Evolutionary conservation across 169 alveolate species (phyloP), one percentile per base, ranked within the genome.

Genomic region (Fabrea salina): DNA sequence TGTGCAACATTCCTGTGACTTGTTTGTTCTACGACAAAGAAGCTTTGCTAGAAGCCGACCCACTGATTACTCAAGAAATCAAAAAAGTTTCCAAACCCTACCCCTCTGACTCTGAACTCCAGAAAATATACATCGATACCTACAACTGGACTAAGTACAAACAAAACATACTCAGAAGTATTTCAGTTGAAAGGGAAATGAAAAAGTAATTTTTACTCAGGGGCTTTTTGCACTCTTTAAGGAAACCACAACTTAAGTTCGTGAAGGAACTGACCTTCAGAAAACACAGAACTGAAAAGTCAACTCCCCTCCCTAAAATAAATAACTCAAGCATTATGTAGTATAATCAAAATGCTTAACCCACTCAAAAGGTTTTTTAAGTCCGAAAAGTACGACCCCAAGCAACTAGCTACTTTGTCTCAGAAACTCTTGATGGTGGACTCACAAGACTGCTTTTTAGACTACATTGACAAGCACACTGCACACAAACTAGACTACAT

Each of bases 391-490:
- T 61, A 61, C 54, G 50, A 35, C 74, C 44, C 44, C 0, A 68
- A 8, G 33, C 54, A 72, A 35, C 22, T 72, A 16, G 53, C 71
- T 39, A 81, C 86, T 16, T 68, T 81, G 3, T n/a, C 27, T n/a
- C 40, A 81, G 32, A 33, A 44, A 11, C 47, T 92, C 37, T 85
- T 89, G n/a, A 66, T 88, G 57, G 94, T 92, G 5, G 85, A 88
- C 71, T 47, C 59, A 40, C 30, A 92, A 11, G 96, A 92, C 70
- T 74, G 88, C 33, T 80, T 77, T 13, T 79, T 88, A 2, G 95
- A 93, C 2, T 49, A 77, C 5, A 83, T 86, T 47, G 79, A 86
- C 4, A 92, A 92, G 79, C 40, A 82, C 67, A 87, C 80, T 40
- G 94, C 89, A 0, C 96, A 92, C 59, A 30, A 82, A 41, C 61